phyloP scores from a whole-genome alignment of 352 stramenopile genomes.

The Pythium insidiosum region DNA sequence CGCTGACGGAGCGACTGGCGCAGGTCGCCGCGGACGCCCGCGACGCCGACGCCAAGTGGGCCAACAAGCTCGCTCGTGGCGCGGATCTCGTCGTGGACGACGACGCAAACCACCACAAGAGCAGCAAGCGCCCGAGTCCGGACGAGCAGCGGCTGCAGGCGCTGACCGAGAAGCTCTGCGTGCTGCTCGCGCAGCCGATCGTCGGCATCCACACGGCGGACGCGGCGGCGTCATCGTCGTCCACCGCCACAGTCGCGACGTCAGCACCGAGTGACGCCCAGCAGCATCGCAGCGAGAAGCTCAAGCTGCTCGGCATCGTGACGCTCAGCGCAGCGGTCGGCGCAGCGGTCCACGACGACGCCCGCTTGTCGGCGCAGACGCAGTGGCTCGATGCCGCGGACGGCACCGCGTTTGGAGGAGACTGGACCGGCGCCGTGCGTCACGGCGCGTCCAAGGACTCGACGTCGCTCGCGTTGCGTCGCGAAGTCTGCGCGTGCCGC shows the following conservation, averaged over 20 bases:
- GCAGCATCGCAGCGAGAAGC: constrained; percentile 50
- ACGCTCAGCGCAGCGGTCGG: constrained; percentile 51
- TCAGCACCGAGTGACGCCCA: constrained; percentile 17
- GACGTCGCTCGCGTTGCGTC: constrained; percentile 47
- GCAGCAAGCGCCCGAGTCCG: constrained; percentile 30
- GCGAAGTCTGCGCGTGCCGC: constrained; percentile 22
- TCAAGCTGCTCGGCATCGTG: constrained; percentile 48
- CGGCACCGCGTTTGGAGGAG: constrained; percentile 32
- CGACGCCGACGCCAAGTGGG: constrained; percentile 50
- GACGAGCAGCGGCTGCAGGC: constrained; percentile 67
- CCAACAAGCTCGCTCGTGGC: constrained; percentile 38
- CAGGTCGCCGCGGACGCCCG: constrained; percentile 5
- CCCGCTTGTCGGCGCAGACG: constrained; percentile 71
- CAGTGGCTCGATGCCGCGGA: constrained; percentile 72
- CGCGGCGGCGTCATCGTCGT: background rate
- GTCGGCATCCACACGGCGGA: constrained; percentile 1
- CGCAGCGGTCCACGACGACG: constrained; percentile 29
- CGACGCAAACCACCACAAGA: constrained; percentile 21
- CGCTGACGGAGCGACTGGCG: constrained; percentile 32
- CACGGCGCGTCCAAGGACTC: constrained; percentile 72
- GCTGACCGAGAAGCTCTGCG: constrained; percentile 60
- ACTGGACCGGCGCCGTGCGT: constrained; percentile 59
- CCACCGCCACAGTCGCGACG: too few relatives aligned
- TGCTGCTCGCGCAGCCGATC: constrained; percentile 33
- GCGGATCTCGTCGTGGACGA: constrained; percentile 49